A percentile compares a stretch with the other conserved stretches of the same genome.
phyloP scores from a whole-genome alignment of 768 basidiomycete species.

The Infundibulicybe gibba region DNA sequence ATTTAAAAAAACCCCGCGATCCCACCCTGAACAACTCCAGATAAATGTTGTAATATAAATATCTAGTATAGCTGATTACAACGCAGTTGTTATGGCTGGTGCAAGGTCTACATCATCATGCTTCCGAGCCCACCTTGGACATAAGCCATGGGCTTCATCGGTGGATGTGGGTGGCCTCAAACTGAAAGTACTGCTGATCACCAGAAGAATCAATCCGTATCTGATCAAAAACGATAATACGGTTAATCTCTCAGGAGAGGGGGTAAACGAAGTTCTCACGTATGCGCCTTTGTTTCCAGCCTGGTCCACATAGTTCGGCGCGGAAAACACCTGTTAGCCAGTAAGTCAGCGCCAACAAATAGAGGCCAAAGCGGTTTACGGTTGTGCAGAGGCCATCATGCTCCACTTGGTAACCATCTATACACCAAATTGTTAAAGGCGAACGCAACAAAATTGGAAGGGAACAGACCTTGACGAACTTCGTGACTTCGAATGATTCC shows the following conservation, averaged over 20 bases:
- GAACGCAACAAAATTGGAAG: not conserved
- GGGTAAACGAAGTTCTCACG: slow-evolving; percentile 39
- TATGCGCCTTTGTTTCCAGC: slow-evolving; percentile 91
- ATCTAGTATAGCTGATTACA: too few relatives aligned
- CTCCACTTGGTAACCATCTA: slow-evolving; percentile 92
- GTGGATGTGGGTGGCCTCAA: slow-evolving; percentile 88
- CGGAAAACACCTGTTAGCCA: slow-evolving; percentile 73
- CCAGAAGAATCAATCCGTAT: slow-evolving; percentile 82
- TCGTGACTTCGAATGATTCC: slow-evolving; percentile 95
- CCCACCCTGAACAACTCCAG: too few relatives aligned
- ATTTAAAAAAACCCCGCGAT: too few relatives aligned
- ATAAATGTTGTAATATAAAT: too few relatives aligned
- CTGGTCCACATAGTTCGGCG: slow-evolving; percentile 94
- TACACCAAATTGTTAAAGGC: slow-evolving; percentile 2
- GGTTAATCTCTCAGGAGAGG: not conserved
- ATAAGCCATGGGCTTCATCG: slow-evolving; percentile 93
- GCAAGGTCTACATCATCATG: slow-evolving; percentile 56
- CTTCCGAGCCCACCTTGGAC: slow-evolving; percentile 60
- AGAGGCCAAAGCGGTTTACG: slow-evolving; percentile 30
- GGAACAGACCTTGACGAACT: slow-evolving; percentile 76
- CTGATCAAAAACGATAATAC: slow-evolving; percentile 30
- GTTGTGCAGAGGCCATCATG: slow-evolving; percentile 95
- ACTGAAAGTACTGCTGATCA: slow-evolving; percentile 70
- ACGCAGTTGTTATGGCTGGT: not conserved
- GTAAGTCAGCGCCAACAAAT: slow-evolving; percentile 5